These are phyloP conservation scores for Coemansia sp. DNA, from an alignment of 192 early-diverging fungal species.

Conservation along the genomic window DNA sequence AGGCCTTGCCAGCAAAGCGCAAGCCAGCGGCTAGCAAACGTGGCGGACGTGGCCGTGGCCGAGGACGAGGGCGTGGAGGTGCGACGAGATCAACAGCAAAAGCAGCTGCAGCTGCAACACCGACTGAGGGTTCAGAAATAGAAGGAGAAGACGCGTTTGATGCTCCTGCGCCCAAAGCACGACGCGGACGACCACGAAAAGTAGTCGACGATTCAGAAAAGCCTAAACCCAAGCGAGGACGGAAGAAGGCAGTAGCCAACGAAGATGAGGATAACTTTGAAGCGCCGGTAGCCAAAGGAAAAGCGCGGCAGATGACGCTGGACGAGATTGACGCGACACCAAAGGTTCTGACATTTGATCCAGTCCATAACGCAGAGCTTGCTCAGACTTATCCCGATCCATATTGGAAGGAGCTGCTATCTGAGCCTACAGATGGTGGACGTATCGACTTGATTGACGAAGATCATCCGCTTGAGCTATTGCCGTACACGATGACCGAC, in stretches of 20 bases:
- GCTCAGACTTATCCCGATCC: slow-evolving; percentile 56
- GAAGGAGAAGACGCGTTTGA: slow-evolving; percentile 29
- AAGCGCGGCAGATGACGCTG: slow-evolving; percentile 44
- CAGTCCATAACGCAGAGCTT: slow-evolving; percentile 52
- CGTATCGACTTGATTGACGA: slow-evolving; percentile 62
- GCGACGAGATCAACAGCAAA: background rate
- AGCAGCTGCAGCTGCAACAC: background rate
- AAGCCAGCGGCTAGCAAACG: slow-evolving; percentile 24
- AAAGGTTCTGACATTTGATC: slow-evolving; percentile 51
- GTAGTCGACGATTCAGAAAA: slow-evolving; percentile 16
- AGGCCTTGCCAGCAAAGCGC: slow-evolving; percentile 26
- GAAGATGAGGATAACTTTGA: slow-evolving; percentile 31
- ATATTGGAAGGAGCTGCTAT: slow-evolving; percentile 38
- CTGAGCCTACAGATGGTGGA: background rate
- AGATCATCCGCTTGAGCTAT: slow-evolving; percentile 63
- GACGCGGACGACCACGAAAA: slow-evolving; percentile 45
- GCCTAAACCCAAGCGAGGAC: slow-evolving; percentile 39
- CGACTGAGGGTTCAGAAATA: slow-evolving; percentile 9
- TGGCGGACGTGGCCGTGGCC: slow-evolving; percentile 31
- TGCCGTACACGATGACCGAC: slow-evolving; percentile 69
- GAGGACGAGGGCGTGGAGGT: slow-evolving; percentile 21
- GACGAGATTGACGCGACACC: slow-evolving; percentile 34
- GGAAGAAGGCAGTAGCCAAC: slow-evolving; percentile 29
- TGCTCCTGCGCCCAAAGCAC: slow-evolving; percentile 22
- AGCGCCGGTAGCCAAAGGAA: slow-evolving; percentile 27